These are phyloP conservation scores for Naganishia antarctica DNA, from an alignment of 768 basidiomycete genomes.

Conservation along the genomic window DNA sequence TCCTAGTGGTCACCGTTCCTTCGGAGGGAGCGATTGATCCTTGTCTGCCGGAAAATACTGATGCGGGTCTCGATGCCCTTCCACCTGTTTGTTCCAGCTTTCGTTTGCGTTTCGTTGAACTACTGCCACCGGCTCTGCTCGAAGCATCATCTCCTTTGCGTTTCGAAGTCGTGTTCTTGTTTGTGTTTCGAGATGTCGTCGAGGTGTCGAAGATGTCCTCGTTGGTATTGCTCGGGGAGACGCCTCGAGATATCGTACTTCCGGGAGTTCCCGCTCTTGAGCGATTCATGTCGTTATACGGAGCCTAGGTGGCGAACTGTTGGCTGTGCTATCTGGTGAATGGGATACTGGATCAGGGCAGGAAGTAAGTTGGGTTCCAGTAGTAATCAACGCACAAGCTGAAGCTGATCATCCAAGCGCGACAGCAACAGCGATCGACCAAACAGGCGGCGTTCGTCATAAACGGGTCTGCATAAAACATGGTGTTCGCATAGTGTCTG, in stretches of 20 bases:
- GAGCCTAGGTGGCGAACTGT: too few species aligned
- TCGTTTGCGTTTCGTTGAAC: not conserved
- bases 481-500: not conserved
- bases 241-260: constrained; percentile 14
- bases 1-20: not conserved
- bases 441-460: not conserved
- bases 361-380: too few species aligned
- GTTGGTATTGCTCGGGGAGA: constrained; percentile 19
- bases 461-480: not conserved
- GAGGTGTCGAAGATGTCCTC: constrained; percentile 10
- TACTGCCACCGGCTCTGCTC: constrained; percentile 7
- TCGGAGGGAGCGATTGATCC: constrained; percentile 7
- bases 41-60: constrained; percentile 14
- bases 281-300: constrained; percentile 1
- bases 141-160: constrained; percentile 9
- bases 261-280: constrained; percentile 9
- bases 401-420: too few species aligned
- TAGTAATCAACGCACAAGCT: too few species aligned
- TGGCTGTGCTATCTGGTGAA: too few species aligned
- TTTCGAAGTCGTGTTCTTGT: constrained; percentile 13
- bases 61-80: constrained; percentile 3
- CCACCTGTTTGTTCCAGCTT: not conserved
- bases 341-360: too few species aligned
- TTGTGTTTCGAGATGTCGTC: not conserved
- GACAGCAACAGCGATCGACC: constrained; percentile 7